phyloP scores from a whole-genome alignment of 2,329 filamentous ascomycete species.

The Ascochyta lentis region DNA sequence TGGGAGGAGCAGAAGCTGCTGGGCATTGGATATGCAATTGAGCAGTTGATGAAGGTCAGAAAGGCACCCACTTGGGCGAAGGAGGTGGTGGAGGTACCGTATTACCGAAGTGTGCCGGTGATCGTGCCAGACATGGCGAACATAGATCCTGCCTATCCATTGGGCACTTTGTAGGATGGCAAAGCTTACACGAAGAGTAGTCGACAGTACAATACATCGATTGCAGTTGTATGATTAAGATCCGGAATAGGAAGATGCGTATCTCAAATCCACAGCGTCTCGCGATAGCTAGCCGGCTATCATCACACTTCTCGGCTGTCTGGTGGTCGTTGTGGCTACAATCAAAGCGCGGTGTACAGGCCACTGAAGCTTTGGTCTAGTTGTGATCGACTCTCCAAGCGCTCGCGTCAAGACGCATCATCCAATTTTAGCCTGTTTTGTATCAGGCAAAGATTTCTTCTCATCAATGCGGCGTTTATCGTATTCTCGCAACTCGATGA shows the following conservation, averaged over 20 bases:
- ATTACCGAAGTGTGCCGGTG: slow-evolving; percentile 54
- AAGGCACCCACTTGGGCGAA: slow-evolving; percentile 57
- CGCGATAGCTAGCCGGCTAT: no score
- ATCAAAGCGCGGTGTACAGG: no score
- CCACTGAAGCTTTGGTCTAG: no score
- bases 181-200: neutral
- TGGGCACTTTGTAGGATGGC: slow-evolving; percentile 50
- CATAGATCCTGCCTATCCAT: slow-evolving; percentile 56
- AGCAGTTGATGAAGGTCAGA: slow-evolving; percentile 56
- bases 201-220: no score
- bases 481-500: neutral
- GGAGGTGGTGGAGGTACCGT: slow-evolving; percentile 47
- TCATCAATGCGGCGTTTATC: neutral
- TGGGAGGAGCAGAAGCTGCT: slow-evolving; percentile 64
- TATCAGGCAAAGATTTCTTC: neutral
- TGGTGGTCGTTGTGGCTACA: no score
- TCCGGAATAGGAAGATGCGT: no score
- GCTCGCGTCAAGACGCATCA: neutral
- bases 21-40: slow-evolving; percentile 60
- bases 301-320: no score
- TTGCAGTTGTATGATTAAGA: no score
- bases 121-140: slow-evolving; percentile 53
- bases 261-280: no score
- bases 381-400: neutral
- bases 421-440: neutral